Evolutionary conservation across 2,329 filamentous ascomycete species (phyloP).

Genomic region (Fusarium domesticum): DNA sequence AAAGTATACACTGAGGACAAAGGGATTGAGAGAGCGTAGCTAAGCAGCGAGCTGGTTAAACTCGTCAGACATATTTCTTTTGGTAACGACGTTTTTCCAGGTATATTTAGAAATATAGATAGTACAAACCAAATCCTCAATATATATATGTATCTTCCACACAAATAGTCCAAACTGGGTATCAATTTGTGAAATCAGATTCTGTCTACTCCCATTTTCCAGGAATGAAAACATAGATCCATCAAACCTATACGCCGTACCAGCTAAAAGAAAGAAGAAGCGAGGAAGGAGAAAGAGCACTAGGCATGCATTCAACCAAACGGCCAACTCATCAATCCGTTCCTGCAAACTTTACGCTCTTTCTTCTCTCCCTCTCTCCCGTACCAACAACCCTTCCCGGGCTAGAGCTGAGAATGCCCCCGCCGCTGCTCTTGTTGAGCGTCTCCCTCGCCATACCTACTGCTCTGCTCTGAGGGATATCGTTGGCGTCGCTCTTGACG

Average conservation of each 20-base stretch:
- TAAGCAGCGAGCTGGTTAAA: neutral
- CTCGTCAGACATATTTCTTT: too few species aligned
- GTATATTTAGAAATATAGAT: too few species aligned
- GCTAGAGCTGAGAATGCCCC: conserved; percentile 49
- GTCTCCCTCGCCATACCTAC: conserved; percentile 59
- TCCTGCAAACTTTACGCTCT: conserved; percentile 62
- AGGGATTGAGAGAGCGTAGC: conserved; percentile 48
- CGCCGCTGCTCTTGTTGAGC: conserved; percentile 36
- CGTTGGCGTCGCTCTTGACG: conserved; percentile 47
- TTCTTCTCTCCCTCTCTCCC: conserved; percentile 53
- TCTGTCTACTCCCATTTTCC: too few species aligned
- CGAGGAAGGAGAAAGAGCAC: neutral
- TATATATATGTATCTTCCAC: too few species aligned
- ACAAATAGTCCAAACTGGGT: too few species aligned
- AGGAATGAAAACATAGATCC: too few species aligned
- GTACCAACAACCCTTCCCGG: conserved; percentile 40
- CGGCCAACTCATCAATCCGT: conserved; percentile 28
- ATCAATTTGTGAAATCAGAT: too few species aligned
- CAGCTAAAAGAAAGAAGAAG: neutral
- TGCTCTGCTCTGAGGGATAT: conserved; percentile 57
- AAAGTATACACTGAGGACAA: conserved; percentile 53
- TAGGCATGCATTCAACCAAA: neutral
- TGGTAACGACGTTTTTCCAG: too few species aligned
- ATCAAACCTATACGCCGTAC: neutral
- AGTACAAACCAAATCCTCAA: too few species aligned